Evolutionary conservation across 371 early-diverging fungal genomes (phyloP), one percentile per base, ranked within the genome.

Genomic region (Actinomortierella ambigua): DNA sequence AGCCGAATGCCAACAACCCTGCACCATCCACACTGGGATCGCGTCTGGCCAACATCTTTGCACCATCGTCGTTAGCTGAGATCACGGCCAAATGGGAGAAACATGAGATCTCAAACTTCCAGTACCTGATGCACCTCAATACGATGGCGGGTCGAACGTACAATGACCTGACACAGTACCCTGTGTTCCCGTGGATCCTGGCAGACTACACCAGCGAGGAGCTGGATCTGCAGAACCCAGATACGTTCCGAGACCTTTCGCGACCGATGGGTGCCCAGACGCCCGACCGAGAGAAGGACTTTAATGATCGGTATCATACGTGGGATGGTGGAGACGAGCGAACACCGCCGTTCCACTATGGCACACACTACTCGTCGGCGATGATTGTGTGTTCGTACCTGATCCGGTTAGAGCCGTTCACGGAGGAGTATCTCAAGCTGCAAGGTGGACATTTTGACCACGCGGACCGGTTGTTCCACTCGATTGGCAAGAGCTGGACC

Each of bases 381-480:
- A 93, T 91, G 83, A 87, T 90, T 62, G 92, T 92, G 0, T 84
- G 93, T 48, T 93, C 89, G 17, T 95, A 91, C 64, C 60, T 95
- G 66, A 86, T 95, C 22, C 85, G 95, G 17, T 60, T 94, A 41
- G 94, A 95, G 55, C 95, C 95, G 6, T 95, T 93, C 59, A 92
- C 94, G 0, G 85, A 88, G 14, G 85, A 91, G 79, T 88, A 88
- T 65, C 75, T 91, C 43, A 89, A 90, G 46, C 78, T 93, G 1
- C 93, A 91, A 69, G 93, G 91, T 24, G 94, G 93, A 0, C 91
- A 93, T 29, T 95, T 95, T 79, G 95, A 93, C 63, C 95, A 95
- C 68, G 90, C 95, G 0, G 91, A 90, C 63, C 69, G 90, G 29
- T 59, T 89, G 26, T 89, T 86, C 58, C 82, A 88, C 65, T 85